Conservation (phyloP, 2,329 filamentous ascomycete genomes). For the Exophiala alcalophila region DNA sequence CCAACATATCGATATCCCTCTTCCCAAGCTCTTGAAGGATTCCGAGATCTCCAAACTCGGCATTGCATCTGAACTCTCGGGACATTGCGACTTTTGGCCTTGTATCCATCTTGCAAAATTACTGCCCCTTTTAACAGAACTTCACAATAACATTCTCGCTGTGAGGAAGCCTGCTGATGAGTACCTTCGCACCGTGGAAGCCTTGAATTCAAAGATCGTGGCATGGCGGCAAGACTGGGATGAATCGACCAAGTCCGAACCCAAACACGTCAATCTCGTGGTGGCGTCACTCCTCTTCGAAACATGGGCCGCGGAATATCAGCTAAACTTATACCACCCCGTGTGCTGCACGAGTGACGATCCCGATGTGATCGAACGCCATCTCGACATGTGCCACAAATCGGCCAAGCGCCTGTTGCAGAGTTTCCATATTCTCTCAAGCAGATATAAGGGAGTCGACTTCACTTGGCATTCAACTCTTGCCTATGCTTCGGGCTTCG, state of each 20-base stretch:
- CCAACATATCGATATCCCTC: constrained; percentile 69
- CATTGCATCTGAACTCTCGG: constrained; percentile 53
- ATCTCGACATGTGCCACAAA: constrained; percentile 35
- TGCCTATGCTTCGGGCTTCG: constrained; percentile 29
- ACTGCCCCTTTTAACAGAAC: constrained; percentile 65
- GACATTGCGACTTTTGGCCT: constrained; percentile 65
- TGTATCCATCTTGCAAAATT: constrained; percentile 65
- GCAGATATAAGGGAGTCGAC: constrained; percentile 31
- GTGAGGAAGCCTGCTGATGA: constrained; percentile 60
- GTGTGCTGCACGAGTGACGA: constrained; percentile 43
- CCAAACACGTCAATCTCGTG: constrained; percentile 43
- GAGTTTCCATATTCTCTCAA: constrained; percentile 30
- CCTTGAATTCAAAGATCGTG: constrained; percentile 63
- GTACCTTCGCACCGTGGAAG: constrained; percentile 62
- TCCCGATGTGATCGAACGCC: constrained; percentile 33
- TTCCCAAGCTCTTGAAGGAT: constrained; percentile 69
- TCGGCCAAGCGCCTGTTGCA: constrained; percentile 33
- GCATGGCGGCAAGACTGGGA: constrained; percentile 65
- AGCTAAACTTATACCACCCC: constrained; percentile 54
- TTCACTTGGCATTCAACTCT: constrained; percentile 31
- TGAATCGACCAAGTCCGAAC: constrained; percentile 45
- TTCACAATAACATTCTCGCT: constrained; percentile 74
- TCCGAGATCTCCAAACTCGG: constrained; percentile 65
- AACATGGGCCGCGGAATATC: constrained; percentile 49
- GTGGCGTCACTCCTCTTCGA: constrained; percentile 51